Evolutionary conservation across 768 basidiomycete species (phyloP), one percentile per base, ranked within the genome.

Genomic region (Pleurotus djamor): DNA sequence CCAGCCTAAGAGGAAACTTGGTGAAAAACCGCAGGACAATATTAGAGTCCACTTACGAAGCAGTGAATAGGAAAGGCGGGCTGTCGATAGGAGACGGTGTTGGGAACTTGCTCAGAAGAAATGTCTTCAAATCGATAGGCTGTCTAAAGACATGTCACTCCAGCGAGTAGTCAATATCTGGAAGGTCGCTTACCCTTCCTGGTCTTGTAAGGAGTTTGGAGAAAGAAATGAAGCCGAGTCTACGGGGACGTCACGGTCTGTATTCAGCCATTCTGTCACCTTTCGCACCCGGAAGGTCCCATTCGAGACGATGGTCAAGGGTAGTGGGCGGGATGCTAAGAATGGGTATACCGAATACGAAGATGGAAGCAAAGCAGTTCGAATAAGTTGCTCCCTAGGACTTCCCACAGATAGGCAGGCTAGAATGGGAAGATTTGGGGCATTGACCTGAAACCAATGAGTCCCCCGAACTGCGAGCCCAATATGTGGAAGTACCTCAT

Each of bases 311-410:
- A 78, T 72, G 41, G 74, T 80, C 78, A 83, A 84, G 5, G 80
- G 79, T 38, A 82, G 68, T 8, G 79, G 66, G 13, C 76, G 80
- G 9, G 81, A 74, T 1, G 83, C 72, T 5, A 82, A 64, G 65
- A 89, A 89, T 0, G 91, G 91, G 68, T 85, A 92, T 41, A 89
- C 63, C n/a, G 87, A 80, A 67, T 89, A 91, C 14, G 66, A 66
- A 34, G 71, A 68, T 3, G 73, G 69, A 49, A 73, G 73, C n/a
- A 70, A 48, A 4, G 67, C 59, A n/a, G 66, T 35, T 41, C 64
- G 64, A 41, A 70, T 50, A 3, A 71, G 68, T 2, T 67, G 67
- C 8, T 64, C 61, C 17, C 52, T 67, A n/a, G 65, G 68, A 35
- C 65, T 52, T 9, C 61, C 59, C 17, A 72, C 71, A n/a, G 71